These are phyloP conservation scores for Phaffomyces thermotolerans DNA, from an alignment of 805 yeast species.

Conservation along the genomic window DNA sequence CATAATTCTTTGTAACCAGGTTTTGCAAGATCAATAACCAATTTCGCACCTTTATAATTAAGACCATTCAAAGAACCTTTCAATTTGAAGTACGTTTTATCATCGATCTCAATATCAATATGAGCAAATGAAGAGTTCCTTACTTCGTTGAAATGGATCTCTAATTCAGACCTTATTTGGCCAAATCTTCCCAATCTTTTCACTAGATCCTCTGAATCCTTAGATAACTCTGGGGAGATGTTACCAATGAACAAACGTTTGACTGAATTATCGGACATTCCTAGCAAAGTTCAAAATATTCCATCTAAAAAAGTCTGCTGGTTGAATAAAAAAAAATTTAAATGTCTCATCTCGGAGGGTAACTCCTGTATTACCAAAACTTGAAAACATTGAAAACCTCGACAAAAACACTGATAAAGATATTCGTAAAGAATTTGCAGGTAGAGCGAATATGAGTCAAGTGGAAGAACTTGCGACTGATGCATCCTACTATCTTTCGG, in stretches of 20 bases:
- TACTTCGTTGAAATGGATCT: slow-evolving; percentile 47
- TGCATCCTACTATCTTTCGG: slow-evolving; percentile 5
- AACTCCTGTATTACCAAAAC: background rate
- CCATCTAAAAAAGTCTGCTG: background rate
- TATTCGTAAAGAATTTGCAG: no score
- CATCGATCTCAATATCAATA: slow-evolving; percentile 48
- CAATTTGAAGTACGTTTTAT: slow-evolving; percentile 41
- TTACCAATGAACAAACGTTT: slow-evolving; percentile 59
- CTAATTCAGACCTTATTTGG: slow-evolving; percentile 36
- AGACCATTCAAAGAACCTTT: slow-evolving; percentile 59
- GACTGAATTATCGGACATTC: slow-evolving; percentile 1
- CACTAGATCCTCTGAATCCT: slow-evolving; percentile 38
- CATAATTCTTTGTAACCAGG: slow-evolving; percentile 42
- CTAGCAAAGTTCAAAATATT: background rate
- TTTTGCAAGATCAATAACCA: slow-evolving; percentile 57
- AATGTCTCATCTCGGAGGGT: background rate
- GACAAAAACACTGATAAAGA: background rate
- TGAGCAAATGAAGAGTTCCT: slow-evolving; percentile 47
- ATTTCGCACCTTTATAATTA: slow-evolving; percentile 63
- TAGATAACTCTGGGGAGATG: slow-evolving; percentile 47
- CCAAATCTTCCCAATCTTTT: slow-evolving; percentile 62
- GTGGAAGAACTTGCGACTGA: slow-evolving; percentile 4
- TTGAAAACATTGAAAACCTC: background rate
- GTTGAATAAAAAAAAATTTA: background rate
- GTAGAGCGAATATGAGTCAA: slow-evolving; percentile 5